Conservation (phyloP, 257 asterid species). For the Ligustrum vulgare region DNA sequence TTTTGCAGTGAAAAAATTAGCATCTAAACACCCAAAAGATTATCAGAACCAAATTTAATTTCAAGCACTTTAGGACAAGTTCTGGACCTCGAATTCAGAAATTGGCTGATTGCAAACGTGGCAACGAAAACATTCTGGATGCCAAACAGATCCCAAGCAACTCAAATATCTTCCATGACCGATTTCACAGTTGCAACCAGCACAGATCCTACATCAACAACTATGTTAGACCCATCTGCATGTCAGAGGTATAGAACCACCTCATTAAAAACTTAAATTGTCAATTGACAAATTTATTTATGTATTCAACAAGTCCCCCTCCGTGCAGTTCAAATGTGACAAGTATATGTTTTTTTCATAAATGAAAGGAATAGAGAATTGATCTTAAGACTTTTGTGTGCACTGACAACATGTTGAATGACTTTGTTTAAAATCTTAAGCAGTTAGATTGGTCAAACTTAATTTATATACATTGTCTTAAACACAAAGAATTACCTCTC, state of each 20-base stretch:
- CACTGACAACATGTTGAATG: neutral
- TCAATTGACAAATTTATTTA: neutral
- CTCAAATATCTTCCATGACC: conserved; percentile 70
- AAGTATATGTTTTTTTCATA: neutral
- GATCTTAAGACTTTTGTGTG: neutral
- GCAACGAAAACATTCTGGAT: conserved; percentile 82
- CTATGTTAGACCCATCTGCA: neutral
- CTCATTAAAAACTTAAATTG: no score
- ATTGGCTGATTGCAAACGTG: conserved; percentile 64
- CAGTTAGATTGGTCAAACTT: neutral
- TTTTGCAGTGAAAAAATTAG: neutral
- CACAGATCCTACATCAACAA: conserved; percentile 54
- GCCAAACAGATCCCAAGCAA: conserved; percentile 79
- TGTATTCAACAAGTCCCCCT: neutral
- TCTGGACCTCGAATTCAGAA: conserved; percentile 71
- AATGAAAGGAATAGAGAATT: neutral
- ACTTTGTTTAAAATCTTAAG: no score
- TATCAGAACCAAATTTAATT: neutral
- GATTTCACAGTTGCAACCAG: conserved; percentile 71
- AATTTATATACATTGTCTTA: neutral
- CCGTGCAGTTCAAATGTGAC: neutral
- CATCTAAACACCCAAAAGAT: neutral
- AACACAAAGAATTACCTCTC: neutral
- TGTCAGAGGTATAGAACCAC: neutral
- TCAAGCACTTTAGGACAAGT: conserved; percentile 7